These are phyloP conservation scores for Corniculantispora saksenae DNA, from an alignment of 2,329 filamentous ascomycete species.

Conservation along the genomic window DNA sequence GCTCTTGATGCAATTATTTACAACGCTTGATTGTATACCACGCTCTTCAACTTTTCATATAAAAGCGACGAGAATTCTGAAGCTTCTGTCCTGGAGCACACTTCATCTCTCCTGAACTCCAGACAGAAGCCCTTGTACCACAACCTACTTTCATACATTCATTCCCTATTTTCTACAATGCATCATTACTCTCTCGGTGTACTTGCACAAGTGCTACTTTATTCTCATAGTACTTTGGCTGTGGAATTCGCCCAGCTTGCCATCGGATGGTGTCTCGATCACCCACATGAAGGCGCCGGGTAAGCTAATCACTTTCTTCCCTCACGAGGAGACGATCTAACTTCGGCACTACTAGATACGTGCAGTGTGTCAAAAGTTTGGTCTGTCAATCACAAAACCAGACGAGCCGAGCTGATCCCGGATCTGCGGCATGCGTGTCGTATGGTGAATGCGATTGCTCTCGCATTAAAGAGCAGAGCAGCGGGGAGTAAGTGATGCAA, in stretches of 20 bases:
- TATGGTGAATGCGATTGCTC: constrained; percentile 33
- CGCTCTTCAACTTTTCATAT: background rate
- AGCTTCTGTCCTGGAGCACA: background rate
- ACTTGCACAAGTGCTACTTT: background rate
- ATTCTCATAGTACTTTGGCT: background rate
- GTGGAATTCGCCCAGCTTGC: constrained; percentile 5
- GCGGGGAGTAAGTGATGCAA: constrained; percentile 27
- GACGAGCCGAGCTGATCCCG: background rate
- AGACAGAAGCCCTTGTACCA: background rate
- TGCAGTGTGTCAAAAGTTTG: constrained; percentile 5
- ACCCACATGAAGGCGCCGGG: constrained; percentile 7
- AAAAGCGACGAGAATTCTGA: background rate
- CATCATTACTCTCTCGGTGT: background rate
- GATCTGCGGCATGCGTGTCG: constrained; percentile 22
- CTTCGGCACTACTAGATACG: background rate
- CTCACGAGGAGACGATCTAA: background rate
- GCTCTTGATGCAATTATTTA: background rate
- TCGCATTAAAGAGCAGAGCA: constrained; percentile 29
- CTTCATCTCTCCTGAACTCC: background rate
- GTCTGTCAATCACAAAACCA: background rate
- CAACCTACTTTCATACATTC: background rate
- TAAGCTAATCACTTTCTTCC: background rate
- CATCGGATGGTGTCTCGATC: constrained; percentile 15
- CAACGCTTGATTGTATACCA: background rate
- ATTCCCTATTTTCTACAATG: constrained; percentile 1